phyloP scores from a whole-genome alignment of 768 basidiomycete genomes.

The Coprinopsis strossmayeri region DNA sequence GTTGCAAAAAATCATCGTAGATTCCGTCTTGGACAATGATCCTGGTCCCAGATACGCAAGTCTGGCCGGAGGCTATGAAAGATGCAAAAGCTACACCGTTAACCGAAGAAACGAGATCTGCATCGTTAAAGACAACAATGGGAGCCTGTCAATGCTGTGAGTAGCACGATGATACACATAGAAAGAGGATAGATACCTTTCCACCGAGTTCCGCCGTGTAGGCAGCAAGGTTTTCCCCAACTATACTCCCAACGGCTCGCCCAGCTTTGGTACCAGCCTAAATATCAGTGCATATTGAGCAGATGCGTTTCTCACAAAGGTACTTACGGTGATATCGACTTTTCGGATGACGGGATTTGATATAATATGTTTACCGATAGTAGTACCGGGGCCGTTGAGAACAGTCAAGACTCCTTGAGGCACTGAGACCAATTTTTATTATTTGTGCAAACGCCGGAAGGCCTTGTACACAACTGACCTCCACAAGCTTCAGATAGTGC shows the following conservation, averaged over 20 bases:
- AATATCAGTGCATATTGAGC: conserved; percentile 53
- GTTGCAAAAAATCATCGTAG: conserved; percentile 60
- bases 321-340: not conserved
- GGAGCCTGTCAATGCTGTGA: conserved; percentile 48
- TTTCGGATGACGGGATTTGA: not conserved
- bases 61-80: conserved; percentile 85
- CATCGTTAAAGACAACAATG: conserved; percentile 73
- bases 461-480: conserved; percentile 28
- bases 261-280: conserved; percentile 80
- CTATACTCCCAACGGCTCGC: conserved; percentile 63
- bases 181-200: conserved; percentile 42
- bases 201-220: conserved; percentile 86
- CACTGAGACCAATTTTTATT: conserved; percentile 46
- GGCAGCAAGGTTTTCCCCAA: conserved; percentile 64
- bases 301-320: conserved; percentile 21
- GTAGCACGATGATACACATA: conserved; percentile 1
- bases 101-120: conserved; percentile 65
- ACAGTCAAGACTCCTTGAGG: conserved; percentile 69
- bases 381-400: conserved; percentile 64
- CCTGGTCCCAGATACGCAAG: conserved; percentile 89
- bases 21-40: conserved; percentile 65
- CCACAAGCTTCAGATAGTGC: conserved; percentile 60
- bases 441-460: not conserved
- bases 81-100: conserved; percentile 82
- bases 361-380: conserved; percentile 44